These are phyloP conservation scores for Solanum hybrid DNA, from an alignment of 305 asterid species.

Conservation along the genomic window DNA sequence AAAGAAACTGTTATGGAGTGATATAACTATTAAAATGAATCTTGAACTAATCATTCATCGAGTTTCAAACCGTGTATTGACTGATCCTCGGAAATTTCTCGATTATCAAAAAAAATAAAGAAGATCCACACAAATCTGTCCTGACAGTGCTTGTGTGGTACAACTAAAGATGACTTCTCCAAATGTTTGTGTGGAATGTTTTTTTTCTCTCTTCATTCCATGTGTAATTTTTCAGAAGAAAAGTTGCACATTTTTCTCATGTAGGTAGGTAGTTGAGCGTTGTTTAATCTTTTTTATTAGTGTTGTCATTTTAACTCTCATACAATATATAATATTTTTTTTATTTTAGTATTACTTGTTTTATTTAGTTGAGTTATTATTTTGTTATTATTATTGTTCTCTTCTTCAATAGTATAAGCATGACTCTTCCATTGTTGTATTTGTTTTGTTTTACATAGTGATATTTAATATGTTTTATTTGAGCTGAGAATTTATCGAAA, in stretches of 20 bases:
- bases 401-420: neutral
- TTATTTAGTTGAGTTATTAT: neutral
- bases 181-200: neutral
- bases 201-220: neutral
- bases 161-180: neutral
- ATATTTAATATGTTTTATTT: neutral
- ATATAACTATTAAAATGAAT: neutral
- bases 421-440: neutral
- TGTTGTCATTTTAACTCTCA: neutral
- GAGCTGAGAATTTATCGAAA: neutral
- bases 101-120: neutral
- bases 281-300: neutral
- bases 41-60: neutral
- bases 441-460: neutral
- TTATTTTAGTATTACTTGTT: neutral
- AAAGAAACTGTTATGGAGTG: conserved; percentile 21
- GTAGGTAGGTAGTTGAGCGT: neutral
- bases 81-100: neutral
- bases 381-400: neutral
- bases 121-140: neutral
- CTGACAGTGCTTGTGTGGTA: neutral
- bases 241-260: neutral
- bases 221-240: neutral
- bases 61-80: neutral
- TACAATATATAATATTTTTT: neutral